Base-by-base conservation (phyloP, 192 early-diverging fungal species). In the Coemansia javaensis region DNA sequence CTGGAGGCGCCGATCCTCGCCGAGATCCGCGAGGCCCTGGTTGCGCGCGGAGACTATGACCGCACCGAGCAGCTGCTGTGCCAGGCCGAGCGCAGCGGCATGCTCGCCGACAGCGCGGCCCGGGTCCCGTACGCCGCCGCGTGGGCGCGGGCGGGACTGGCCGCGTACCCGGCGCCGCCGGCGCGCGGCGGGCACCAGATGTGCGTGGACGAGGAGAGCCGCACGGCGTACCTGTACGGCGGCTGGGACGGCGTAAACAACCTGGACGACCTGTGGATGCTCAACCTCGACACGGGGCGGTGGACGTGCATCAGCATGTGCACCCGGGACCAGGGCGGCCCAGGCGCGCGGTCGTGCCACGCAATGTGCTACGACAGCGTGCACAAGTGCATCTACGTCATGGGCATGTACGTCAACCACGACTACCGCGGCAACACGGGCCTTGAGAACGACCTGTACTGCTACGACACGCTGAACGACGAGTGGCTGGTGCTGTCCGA, bases 121-220 rank as follows among this genome's bases (percentile, higher is more conserved):
- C 67, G 74, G 17, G 80, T 79, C 33, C 70, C 81, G 21, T 94
- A 94, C 65, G 82, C 73, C 24, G 81, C 90, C 2, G 39, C 49
- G 13, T 95, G 92, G 92, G 75, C 50, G 23, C 57, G 24, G 7
- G 41, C 63, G 3, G 54, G 40, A 13, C 44, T 53, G 17, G 15
- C 32, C 7, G 15, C 52, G 10, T 44, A 33, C 37, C 30, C 35
- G 3, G 51, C 59, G 25, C 88, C 87, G 13, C 59, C 79, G 20
- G 80, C 83, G 24, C 77, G 96, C 34, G 94, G 94, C 35, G 96
- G 94, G 6, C 96, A 98, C 67, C 96, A 97, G 61, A 94, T 97
- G 94, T 91, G 87, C 53, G 82, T 97, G 18, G 93, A 98, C 59
- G 71, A 76, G 8, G 81, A 85, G 13, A 53, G 77, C 36, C 66